Evolutionary conservation across 108 stramenopile species (phyloP).

Genomic region (Mediolabrus comicus): DNA sequence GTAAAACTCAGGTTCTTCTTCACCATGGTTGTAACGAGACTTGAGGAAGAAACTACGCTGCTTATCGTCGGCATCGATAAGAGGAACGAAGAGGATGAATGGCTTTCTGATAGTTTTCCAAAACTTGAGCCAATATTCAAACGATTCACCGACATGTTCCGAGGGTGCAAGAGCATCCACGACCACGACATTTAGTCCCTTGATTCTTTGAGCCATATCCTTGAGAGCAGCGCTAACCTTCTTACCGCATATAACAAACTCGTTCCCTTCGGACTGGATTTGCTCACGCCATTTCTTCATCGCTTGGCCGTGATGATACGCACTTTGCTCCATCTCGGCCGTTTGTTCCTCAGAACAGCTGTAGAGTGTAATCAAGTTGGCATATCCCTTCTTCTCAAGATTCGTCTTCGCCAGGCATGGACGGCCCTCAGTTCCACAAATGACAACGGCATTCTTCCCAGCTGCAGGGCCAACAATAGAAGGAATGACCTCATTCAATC

Average conservation of each 20-base stretch:
- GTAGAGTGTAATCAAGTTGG: slow-evolving; percentile 35
- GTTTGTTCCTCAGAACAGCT: slow-evolving; percentile 23
- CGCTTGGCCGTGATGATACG: slow-evolving; percentile 21
- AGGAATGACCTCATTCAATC: slow-evolving; percentile 22
- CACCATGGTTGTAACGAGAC: slow-evolving; percentile 38
- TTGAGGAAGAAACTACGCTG: slow-evolving; percentile 32
- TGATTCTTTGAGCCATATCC: slow-evolving; percentile 24
- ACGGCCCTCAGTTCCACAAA: slow-evolving; percentile 18
- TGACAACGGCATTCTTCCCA: slow-evolving; percentile 23
- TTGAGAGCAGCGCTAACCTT: slow-evolving; percentile 29
- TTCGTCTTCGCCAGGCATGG: slow-evolving; percentile 31
- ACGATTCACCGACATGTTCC: slow-evolving; percentile 14
- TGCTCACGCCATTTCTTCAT: slow-evolving; percentile 36
- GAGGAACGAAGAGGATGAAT: slow-evolving; percentile 33
- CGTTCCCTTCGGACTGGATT: slow-evolving; percentile 8
- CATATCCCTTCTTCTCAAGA: slow-evolving; percentile 30
- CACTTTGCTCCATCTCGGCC: slow-evolving; percentile 16
- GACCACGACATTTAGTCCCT: slow-evolving; percentile 37
- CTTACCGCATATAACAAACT: slow-evolving; percentile 35
- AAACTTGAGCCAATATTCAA: slow-evolving; percentile 37
- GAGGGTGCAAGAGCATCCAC: slow-evolving; percentile 40
- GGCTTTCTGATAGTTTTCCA: slow-evolving; percentile 38
- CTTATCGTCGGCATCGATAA: slow-evolving; percentile 25
- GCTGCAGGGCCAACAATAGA: slow-evolving; percentile 16
- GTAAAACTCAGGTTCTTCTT: slow-evolving; percentile 38